A percentile compares a stretch with the other conserved stretches of the same genome.
These are phyloP conservation scores for Blastobotrys indianensis DNA, from an alignment of 1,139 yeast species.

Conservation along the genomic window DNA sequence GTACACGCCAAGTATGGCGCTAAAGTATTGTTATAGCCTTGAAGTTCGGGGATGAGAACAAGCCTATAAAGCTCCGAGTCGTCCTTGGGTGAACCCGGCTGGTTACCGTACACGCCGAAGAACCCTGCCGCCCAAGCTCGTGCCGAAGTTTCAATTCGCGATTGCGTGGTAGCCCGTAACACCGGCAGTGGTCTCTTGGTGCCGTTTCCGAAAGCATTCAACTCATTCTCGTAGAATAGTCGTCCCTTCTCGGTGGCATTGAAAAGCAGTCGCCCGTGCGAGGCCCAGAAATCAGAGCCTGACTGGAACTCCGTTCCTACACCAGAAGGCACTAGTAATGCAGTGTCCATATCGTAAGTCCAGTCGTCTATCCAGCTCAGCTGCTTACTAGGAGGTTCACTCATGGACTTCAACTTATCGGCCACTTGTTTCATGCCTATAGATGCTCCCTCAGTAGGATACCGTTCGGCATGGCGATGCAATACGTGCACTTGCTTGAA, in stretches of 20 bases:
- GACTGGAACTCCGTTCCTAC: slow-evolving; percentile 37
- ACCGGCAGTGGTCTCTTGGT: slow-evolving; percentile 31
- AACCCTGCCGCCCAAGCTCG: slow-evolving; percentile 43
- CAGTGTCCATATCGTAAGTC: slow-evolving; percentile 34
- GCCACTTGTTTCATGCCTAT: slow-evolving; percentile 28
- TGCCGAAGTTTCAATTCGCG: slow-evolving; percentile 38
- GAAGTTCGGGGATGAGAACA: slow-evolving; percentile 33
- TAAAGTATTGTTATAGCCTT: slow-evolving; percentile 38
- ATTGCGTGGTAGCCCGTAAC: slow-evolving; percentile 38
- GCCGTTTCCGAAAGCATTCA: slow-evolving; percentile 33
- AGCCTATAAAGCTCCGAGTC: slow-evolving; percentile 31
- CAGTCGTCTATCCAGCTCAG: slow-evolving; percentile 33
- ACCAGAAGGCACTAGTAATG: slow-evolving; percentile 35
- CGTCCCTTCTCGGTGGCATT: slow-evolving; percentile 26
- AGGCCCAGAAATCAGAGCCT: slow-evolving; percentile 38
- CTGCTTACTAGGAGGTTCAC: slow-evolving; percentile 22
- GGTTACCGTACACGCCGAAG: slow-evolving; percentile 37
- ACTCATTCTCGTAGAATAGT: slow-evolving; percentile 20
- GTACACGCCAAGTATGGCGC: slow-evolving; percentile 38
- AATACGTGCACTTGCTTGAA: slow-evolving; percentile 37
- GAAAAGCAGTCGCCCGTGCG: slow-evolving; percentile 37
- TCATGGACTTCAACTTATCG: slow-evolving; percentile 28
- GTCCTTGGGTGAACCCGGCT: slow-evolving; percentile 26
- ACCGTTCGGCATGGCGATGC: slow-evolving; percentile 40
- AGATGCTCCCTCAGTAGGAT: slow-evolving; percentile 34